Evolutionary conservation across 768 basidiomycete species (phyloP), one percentile per base, ranked within the genome.

Genomic region (Suillus hirtellus): DNA sequence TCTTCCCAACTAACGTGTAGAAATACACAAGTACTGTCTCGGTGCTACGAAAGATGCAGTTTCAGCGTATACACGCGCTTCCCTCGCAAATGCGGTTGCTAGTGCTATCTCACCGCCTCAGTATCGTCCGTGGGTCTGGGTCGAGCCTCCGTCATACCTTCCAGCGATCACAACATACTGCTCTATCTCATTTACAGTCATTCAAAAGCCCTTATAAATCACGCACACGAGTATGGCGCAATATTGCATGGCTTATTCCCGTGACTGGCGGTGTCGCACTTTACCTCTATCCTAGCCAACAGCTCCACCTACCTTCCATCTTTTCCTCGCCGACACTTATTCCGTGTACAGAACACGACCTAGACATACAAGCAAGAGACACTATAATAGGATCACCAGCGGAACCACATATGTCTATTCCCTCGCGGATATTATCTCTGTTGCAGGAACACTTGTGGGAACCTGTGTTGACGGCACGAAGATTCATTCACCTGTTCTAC

Each of bases 401-500:
- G 21, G 93, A 93, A 75, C 75, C 79, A 11, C 79, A 84, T 61
- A 76, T 75, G 42, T 78, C 84, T 10, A 72, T 90, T 38, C 63
- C 76, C 17, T 70, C 77, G 3, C 77, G 82, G 50, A 75, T 90
- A 56, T 53, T 74, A 10, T 65, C 71, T 14, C 70, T 91, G 56
- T 68, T 95, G 19, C 81, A 80, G 49, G 78, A 82, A 60, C 81
- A 79, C 59, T 76, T 99, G 68, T 84, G 90, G 84, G 95, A 98
- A 71, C 96, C 95, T 15, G 72, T 99, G 59, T 81, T 90, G 54
- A 98, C 94, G 1, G 85, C 89, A 31, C 79, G 83, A 60, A 85
- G 97, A 47, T 98, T 99, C 78, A 75, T 95, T 31, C 86, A 91
- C 69, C 85, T 99, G 24, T 88, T 89, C 66, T 74, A 83, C 65